phyloP scores from a whole-genome alignment of 1,139 yeast genomes.

The Blastobotrys arbuscula region DNA sequence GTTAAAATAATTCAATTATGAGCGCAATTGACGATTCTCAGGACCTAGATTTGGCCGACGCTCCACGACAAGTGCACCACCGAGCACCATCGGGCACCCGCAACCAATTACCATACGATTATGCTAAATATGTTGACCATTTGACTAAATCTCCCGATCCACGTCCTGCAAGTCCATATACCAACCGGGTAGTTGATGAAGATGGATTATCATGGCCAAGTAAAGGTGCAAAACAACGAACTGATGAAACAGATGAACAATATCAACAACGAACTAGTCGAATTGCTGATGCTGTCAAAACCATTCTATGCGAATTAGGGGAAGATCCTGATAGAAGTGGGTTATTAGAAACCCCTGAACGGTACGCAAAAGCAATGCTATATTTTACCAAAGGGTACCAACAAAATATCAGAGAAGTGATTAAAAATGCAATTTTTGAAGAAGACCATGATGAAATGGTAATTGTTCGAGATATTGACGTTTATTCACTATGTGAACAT shows the following conservation, averaged over 20 bases:
- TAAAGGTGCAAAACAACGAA: constrained; percentile 71
- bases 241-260: constrained; percentile 61
- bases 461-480: constrained; percentile 89
- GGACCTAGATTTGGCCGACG: not conserved
- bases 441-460: constrained; percentile 99
- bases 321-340: constrained; percentile 92
- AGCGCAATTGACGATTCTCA: not conserved
- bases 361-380: constrained; percentile 95
- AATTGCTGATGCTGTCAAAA: constrained; percentile 79
- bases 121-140: constrained; percentile 37
- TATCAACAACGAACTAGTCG: constrained; percentile 57
- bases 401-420: constrained; percentile 73
- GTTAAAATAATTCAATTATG: no score
- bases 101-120: constrained; percentile 27
- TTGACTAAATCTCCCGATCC: constrained; percentile 50
- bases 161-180: constrained; percentile 77
- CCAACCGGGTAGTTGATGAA: constrained; percentile 80
- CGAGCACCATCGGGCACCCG: constrained; percentile 22
- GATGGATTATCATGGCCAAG: constrained; percentile 97
- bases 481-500: constrained; percentile 91
- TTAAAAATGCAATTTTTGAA: constrained; percentile 92
- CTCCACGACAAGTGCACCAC: constrained; percentile 11
- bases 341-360: constrained; percentile 83
- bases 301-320: constrained; percentile 79
- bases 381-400: constrained; percentile 95